Conservation (phyloP, 257 asterid species). For the Galeopsis tetrahit region DNA sequence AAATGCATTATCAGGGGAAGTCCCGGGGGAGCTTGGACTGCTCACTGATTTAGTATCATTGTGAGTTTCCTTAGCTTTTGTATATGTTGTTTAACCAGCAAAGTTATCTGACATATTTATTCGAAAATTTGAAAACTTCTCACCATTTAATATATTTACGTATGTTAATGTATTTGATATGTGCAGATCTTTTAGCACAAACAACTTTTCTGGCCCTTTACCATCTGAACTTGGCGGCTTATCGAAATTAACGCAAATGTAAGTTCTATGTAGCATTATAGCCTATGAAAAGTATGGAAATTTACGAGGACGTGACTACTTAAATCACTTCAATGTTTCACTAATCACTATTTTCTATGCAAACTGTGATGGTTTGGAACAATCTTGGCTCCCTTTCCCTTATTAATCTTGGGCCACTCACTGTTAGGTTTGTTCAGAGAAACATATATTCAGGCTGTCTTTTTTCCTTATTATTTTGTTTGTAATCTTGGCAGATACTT, state of each 20-base stretch:
- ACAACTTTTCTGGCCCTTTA: slow-evolving; percentile 82
- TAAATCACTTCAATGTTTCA: background rate
- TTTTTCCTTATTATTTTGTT: background rate
- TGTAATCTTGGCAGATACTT: slow-evolving; percentile 44
- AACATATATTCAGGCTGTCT: background rate
- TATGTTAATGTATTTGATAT: background rate
- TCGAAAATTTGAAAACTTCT: background rate
- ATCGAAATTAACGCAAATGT: slow-evolving; percentile 58
- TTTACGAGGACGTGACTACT: slow-evolving; percentile 1
- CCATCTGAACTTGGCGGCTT: slow-evolving; percentile 74
- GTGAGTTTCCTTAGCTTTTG: slow-evolving; percentile 43
- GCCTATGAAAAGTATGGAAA: background rate
- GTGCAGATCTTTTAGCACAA: slow-evolving; percentile 55
- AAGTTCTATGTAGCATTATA: slow-evolving; percentile 2
- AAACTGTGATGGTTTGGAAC: background rate
- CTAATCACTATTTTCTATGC: background rate
- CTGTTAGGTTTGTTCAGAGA: background rate
- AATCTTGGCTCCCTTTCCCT: background rate
- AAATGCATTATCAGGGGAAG: slow-evolving; percentile 73
- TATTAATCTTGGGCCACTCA: background rate
- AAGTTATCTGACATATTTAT: background rate
- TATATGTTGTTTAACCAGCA: background rate
- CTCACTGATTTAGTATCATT: slow-evolving; percentile 62
- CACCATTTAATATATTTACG: background rate
- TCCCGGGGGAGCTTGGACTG: slow-evolving; percentile 75